A percentile compares a stretch with the other conserved stretches of the same genome.
These are phyloP conservation scores for Penicillium pancosmium DNA, from an alignment of 495 filamentous ascomycete species.

Conservation along the genomic window DNA sequence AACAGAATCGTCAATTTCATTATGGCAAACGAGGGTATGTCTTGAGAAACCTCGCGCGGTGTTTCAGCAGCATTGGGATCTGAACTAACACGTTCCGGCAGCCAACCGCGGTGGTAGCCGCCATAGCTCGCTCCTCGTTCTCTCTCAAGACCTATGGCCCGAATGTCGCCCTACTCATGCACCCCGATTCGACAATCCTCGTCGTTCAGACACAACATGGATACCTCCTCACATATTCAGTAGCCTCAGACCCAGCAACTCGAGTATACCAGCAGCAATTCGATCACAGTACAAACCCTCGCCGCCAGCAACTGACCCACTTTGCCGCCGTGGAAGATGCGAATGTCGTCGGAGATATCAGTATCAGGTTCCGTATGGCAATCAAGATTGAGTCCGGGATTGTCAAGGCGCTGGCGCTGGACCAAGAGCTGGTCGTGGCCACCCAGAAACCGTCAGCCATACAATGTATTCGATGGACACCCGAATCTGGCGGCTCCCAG, in stretches of 20 bases:
- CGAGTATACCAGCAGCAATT: constrained; percentile 84
- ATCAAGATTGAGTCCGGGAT: constrained; percentile 98
- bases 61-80: constrained; percentile 11
- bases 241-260: constrained; percentile 80
- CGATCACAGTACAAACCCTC: constrained; percentile 64
- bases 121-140: constrained; percentile 74
- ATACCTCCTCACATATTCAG: constrained; percentile 91
- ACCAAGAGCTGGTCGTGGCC: constrained; percentile 91
- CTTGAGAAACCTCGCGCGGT: background rate
- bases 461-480: constrained; percentile 94
- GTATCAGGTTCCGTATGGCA: constrained; percentile 91
- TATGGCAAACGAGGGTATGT: constrained; percentile 94
- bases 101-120: constrained; percentile 87
- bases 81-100: constrained; percentile 45
- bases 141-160: constrained; percentile 84
- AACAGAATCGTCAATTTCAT: constrained; percentile 75
- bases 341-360: constrained; percentile 82
- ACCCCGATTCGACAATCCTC: constrained; percentile 88
- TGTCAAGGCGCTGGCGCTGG: constrained; percentile 79
- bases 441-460: constrained; percentile 92
- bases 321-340: constrained; percentile 65
- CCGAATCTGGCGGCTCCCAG: constrained; percentile 77
- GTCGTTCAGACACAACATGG: constrained; percentile 88
- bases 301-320: constrained; percentile 71
- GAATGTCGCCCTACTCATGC: constrained; percentile 81